These are phyloP conservation scores for Nemania abortiva DNA, from an alignment of 2,329 filamentous ascomycete genomes.

Conservation along the genomic window DNA sequence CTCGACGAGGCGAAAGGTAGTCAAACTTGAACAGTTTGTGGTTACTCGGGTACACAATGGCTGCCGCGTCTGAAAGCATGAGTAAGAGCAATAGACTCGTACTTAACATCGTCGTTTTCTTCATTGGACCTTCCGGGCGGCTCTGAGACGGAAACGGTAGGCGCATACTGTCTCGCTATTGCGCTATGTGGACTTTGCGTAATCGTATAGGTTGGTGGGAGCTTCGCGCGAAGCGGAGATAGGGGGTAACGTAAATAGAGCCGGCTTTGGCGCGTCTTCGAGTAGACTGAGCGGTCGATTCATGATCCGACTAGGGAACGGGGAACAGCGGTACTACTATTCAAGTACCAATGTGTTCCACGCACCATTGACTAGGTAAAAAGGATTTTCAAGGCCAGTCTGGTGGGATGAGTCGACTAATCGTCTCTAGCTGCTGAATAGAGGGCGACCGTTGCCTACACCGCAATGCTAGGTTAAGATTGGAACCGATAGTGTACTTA, in stretches of 20 bases:
- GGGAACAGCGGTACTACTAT: constrained; percentile 10
- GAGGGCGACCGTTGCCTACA: background rate
- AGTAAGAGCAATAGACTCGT: constrained; percentile 39
- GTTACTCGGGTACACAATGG: constrained; percentile 49
- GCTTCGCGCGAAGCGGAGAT: background rate
- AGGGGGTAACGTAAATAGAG: too few relatives aligned
- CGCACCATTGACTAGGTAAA: background rate
- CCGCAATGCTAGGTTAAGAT: background rate
- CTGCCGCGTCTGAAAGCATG: constrained; percentile 34
- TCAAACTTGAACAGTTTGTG: constrained; percentile 50
- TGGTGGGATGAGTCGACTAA: background rate
- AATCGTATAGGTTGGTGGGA: background rate
- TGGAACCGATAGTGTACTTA: background rate
- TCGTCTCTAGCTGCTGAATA: constrained; percentile 2
- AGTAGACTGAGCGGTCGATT: constrained; percentile 7
- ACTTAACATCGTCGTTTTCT: constrained; percentile 22
- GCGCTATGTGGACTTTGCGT: background rate
- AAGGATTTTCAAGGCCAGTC: background rate
- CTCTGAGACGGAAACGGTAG: constrained; percentile 6
- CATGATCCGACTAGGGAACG: constrained; percentile 32
- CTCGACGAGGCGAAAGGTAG: constrained; percentile 45
- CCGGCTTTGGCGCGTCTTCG: too few relatives aligned
- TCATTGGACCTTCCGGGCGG: constrained; percentile 13
- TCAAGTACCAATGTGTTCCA: background rate
- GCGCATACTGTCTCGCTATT: constrained; percentile 38